These are phyloP conservation scores for Stygiomarasmius scandens DNA, from an alignment of 1,284 basidiomycete species.

Conservation along the genomic window DNA sequence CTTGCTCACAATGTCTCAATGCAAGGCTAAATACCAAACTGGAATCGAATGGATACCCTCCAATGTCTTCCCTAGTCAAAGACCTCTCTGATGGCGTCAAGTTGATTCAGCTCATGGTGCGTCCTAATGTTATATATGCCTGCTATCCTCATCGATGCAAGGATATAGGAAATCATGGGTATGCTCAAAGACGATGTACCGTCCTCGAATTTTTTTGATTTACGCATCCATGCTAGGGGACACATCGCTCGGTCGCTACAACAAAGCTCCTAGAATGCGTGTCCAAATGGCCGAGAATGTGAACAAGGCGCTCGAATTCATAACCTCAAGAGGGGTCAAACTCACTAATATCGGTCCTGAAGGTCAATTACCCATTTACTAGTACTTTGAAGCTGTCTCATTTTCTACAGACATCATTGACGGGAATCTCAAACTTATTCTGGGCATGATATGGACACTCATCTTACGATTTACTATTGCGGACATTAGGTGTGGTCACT, in stretches of 20 bases:
- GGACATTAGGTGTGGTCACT: conserved; percentile 85
- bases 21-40: conserved; percentile 93
- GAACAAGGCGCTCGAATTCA: conserved; percentile 94
- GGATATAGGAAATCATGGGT: conserved; percentile 89
- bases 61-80: conserved; percentile 89
- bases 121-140: conserved; percentile 23
- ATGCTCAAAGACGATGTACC: conserved; percentile 16
- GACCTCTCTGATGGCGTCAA: conserved; percentile 96
- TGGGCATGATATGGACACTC: conserved; percentile 99
- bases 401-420: conserved; percentile 88
- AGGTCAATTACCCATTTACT: conserved; percentile 46
- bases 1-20: conserved; percentile 2
- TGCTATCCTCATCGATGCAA: neutral
- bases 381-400: neutral
- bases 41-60: conserved; percentile 80
- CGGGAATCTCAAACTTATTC: conserved; percentile 94
- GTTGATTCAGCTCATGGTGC: conserved; percentile 89
- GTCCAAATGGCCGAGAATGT: conserved; percentile 99
- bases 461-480: conserved; percentile 97
- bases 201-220: conserved; percentile 6
- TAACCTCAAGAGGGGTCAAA: conserved; percentile 92
- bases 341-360: conserved; percentile 97
- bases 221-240: conserved; percentile 58
- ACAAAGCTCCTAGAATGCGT: conserved; percentile 86
- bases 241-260: conserved; percentile 88